Percentiles rank a stretch among this genome's conserved stretches.
Conservation (phyloP, 495 filamentous ascomycete species). For the Baudoinia panamericana region DNA sequence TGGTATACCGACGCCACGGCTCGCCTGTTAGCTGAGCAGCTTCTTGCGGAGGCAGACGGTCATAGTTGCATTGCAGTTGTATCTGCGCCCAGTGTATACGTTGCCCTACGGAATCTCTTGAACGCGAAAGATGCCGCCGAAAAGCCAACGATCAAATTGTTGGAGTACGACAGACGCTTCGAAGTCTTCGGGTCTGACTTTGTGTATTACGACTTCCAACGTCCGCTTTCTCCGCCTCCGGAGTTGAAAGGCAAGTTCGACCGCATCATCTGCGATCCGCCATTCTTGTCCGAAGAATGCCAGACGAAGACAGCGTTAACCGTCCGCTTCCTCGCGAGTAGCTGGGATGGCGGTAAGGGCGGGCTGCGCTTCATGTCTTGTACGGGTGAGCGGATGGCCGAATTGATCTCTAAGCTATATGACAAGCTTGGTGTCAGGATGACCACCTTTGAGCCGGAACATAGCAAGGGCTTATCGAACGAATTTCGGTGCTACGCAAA, state of each 20-base stretch:
- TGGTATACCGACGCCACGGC: constrained; percentile 68
- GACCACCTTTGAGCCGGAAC: constrained; percentile 48
- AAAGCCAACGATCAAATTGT: constrained; percentile 43
- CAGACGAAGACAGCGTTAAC: constrained; percentile 72
- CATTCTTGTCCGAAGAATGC: constrained; percentile 66
- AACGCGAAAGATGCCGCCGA: not conserved
- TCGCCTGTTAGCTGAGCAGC: constrained; percentile 42
- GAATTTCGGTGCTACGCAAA: constrained; percentile 69
- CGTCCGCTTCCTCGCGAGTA: constrained; percentile 50
- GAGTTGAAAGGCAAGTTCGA: constrained; percentile 51
- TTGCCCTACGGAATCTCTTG: constrained; percentile 55
- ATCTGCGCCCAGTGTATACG: constrained; percentile 63
- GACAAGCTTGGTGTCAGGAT: constrained; percentile 33
- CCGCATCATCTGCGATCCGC: constrained; percentile 60
- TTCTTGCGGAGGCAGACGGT: constrained; percentile 43
- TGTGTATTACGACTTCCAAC: constrained; percentile 55
- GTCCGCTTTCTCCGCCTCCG: constrained; percentile 47
- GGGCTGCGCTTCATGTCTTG: constrained; percentile 26
- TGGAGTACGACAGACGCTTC: constrained; percentile 64
- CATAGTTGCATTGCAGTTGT: constrained; percentile 49
- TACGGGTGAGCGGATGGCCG: constrained; percentile 32
- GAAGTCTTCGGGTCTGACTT: constrained; percentile 53
- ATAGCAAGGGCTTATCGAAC: constrained; percentile 57
- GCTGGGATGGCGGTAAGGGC: constrained; percentile 20
- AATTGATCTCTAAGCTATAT: constrained; percentile 27